phyloP scores from a whole-genome alignment of 805 yeast species.

The Hanseniaspora hatyaiensis region DNA sequence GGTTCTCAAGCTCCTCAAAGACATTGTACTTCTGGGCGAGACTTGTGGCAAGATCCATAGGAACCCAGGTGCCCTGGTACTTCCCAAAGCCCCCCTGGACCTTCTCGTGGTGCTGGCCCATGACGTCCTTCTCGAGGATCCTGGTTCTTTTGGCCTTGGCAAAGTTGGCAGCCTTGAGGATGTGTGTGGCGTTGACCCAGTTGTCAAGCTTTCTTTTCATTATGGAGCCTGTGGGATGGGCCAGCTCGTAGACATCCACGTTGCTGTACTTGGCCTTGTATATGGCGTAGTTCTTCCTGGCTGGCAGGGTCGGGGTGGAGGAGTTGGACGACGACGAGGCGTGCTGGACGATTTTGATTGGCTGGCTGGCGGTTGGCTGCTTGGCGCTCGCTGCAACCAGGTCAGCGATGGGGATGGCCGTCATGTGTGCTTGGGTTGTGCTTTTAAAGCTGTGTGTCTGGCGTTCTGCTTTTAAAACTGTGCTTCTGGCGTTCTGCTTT shows the following conservation, averaged over 20 bases:
- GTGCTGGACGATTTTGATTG: background rate
- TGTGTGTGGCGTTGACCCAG: constrained; percentile 92
- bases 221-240: constrained; percentile 55
- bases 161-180: constrained; percentile 81
- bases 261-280: constrained; percentile 72
- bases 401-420: constrained; percentile 1
- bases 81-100: constrained; percentile 96
- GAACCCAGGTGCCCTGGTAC: constrained; percentile 96
- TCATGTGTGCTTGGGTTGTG: no score
- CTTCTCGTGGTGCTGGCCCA: constrained; percentile 76
- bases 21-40: constrained; percentile 60
- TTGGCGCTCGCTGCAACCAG: constrained; percentile 3
- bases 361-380: background rate
- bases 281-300: constrained; percentile 28
- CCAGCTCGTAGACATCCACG: constrained; percentile 72
- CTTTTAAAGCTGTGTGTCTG: no score
- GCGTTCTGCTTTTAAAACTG: no score
- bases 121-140: constrained; percentile 86
- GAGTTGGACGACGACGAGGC: background rate
- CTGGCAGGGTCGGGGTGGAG: background rate
- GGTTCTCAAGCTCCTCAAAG: constrained; percentile 46
- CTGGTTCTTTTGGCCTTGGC: constrained; percentile 91
- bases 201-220: constrained; percentile 69
- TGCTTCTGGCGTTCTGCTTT: no score
- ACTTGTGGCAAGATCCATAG: constrained; percentile 58